A percentile compares a stretch with the other conserved stretches of the same genome.
Evolutionary conservation across 2,329 filamentous ascomycete species (phyloP).

Genomic region (Metarhizium brunneum): DNA sequence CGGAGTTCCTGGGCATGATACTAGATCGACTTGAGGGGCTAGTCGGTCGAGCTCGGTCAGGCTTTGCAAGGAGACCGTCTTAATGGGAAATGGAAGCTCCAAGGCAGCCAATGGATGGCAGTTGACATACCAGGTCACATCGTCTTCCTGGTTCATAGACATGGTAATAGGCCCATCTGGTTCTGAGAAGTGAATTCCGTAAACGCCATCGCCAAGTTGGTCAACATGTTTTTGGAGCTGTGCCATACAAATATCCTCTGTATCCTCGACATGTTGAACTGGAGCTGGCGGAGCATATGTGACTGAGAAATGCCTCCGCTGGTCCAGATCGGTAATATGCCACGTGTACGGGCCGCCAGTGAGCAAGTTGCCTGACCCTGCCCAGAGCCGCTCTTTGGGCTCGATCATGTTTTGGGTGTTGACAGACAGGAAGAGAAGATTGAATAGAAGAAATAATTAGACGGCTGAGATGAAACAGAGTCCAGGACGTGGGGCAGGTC

Average conservation of each 20-base stretch:
- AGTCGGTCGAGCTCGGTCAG: too few relatives aligned
- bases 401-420: too few relatives aligned
- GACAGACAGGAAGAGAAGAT: too few relatives aligned
- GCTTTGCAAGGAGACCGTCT: constrained; percentile 9
- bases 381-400: not conserved
- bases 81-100: constrained; percentile 5
- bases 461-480: too few relatives aligned
- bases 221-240: constrained; percentile 13
- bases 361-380: not conserved
- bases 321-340: constrained; percentile 15
- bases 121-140: constrained; percentile 16
- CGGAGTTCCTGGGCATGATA: constrained; percentile 6
- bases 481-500: too few relatives aligned
- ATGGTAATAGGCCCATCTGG: constrained; percentile 7
- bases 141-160: constrained; percentile 17
- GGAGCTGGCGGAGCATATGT: constrained; percentile 6
- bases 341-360: constrained; percentile 14
- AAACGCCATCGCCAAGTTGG: constrained; percentile 10
- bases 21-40: constrained; percentile 12
- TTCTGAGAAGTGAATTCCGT: constrained; percentile 13
- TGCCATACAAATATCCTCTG: constrained; percentile 10
- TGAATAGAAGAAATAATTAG: too few relatives aligned
- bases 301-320: constrained; percentile 15
- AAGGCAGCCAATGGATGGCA: constrained; percentile 15
- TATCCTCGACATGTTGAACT: constrained; percentile 13